Base-by-base conservation (phyloP, 202 grass and related monocot genomes). In the Elaeis oleifera region DNA sequence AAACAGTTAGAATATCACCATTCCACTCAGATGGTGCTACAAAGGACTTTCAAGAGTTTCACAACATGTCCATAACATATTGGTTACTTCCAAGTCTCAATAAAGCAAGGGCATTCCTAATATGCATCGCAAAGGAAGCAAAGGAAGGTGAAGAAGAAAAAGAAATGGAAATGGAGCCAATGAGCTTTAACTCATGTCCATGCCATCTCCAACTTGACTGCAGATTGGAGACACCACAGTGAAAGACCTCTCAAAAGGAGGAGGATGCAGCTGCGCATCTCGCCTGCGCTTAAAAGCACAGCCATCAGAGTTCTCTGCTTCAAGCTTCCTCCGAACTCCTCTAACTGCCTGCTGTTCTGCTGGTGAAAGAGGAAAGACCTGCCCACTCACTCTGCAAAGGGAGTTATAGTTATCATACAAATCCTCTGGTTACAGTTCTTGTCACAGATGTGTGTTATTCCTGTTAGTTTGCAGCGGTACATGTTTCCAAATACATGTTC, bases 341-440 rank as follows among this genome's bases (percentile, higher is more conserved):
- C 88, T 89, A 68, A 92, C 94, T 1, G 87, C 88, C 68, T 92
- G 88, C 58, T 78, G 68, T 67, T 99, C 94, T 20, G 75, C 19
- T 29, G 88, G 82, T n/a, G 94, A 92, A 60, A 99, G 88, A 15
- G 80, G 85, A 67, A 99, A 99, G 57, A 99, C 48, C 75, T 84
- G 88, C 51, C 88, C 85, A 56, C 94, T 99, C 59, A 92, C 94
- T 63, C 88, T 79, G 80, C 94, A 99, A 32, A 99, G 85, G 7
- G 94, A 92, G 74, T 51, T 86, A 73, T 89, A 82, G 88, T 92
- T 99, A 80, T 92, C 94, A 19, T 92, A 99, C 77, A 99, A 78
- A 99, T 92, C 61, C 88, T 83, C 94, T 99, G 88, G 78, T 92
- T 76, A 60, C 94, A 99, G 66, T 92, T 99, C 79, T 89, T 89